Evolutionary conservation across 306 rosid genomes (phyloP), one percentile per base, ranked within the genome.

Genomic region (Citrullus colocynthis): DNA sequence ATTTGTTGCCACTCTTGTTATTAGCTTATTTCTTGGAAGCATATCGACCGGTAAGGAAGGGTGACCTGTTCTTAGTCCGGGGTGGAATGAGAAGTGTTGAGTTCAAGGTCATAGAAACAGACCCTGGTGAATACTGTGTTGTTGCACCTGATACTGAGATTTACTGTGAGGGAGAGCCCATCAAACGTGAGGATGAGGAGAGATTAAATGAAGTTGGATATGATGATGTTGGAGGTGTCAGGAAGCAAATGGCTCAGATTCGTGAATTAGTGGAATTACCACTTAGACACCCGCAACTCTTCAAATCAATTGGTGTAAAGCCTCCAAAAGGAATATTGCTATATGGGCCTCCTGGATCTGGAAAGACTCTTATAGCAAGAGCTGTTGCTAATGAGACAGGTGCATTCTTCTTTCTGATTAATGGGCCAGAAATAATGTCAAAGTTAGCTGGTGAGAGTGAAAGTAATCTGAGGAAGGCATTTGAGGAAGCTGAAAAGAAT

Each of bases 241-340:
- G 92, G 85, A 90, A 88, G 79, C 96, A 88, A 80, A 90, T 90
- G 96, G 92, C 92, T 74, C 92, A 90, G 79, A 90, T 90, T n/a
- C 92, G 90, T 4, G 92, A 90, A 79, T 81, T 88, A 6, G 95
- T 90, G 3, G 92, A 90, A 63, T 87, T 90, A 74, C 95, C 95
- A 56, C 95, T 90, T 52, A 86, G 92, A 77, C 92, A 90, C 74
- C 95, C 95, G 9, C 94, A 88, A 45, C 91, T 90, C 74, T 90
- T 90, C 85, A 88, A 86, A 79, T 77, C 91, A 71, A 90, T 88
- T 72, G 93, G 91, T 74, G 94, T 90, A 57, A 88, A 90, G 83
- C 94, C 91, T 18, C 94, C 94, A 6, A 88, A 90, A 76, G 94
- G 94, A 10, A 88, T 90, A 75, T 81, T 90, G 84, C 89, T 88